These are phyloP conservation scores for Myriosclerotinia duriaeana DNA, from an alignment of 2,329 filamentous ascomycete genomes.

Conservation along the genomic window DNA sequence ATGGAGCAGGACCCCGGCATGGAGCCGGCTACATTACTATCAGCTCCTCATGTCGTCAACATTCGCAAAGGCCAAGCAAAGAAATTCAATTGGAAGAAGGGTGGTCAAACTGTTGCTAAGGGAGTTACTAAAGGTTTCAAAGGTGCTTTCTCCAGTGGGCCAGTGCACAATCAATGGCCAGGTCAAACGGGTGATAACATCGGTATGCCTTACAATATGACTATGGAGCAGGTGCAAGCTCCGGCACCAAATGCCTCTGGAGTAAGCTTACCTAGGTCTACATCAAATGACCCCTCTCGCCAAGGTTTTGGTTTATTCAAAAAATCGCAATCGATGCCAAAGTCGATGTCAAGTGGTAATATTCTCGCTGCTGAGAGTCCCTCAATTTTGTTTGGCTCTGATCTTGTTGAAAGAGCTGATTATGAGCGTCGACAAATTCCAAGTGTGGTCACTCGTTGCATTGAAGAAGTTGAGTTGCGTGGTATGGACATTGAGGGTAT, in stretches of 20 bases:
- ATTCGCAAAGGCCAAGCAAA: conserved; percentile 87
- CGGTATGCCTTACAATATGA: conserved; percentile 70
- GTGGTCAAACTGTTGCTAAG: conserved; percentile 88
- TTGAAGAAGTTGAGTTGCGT: conserved; percentile 91
- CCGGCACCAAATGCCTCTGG: conserved; percentile 29
- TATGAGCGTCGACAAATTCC: conserved; percentile 88
- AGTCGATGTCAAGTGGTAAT: conserved; percentile 49
- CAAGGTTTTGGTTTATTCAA: conserved; percentile 66
- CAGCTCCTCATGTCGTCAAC: conserved; percentile 84
- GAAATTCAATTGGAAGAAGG: conserved; percentile 99
- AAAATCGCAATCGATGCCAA: conserved; percentile 46
- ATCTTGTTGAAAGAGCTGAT: conserved; percentile 80
- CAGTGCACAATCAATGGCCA: conserved; percentile 51
- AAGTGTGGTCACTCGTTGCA: conserved; percentile 86
- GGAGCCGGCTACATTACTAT: conserved; percentile 39
- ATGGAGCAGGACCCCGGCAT: conserved; percentile 41
- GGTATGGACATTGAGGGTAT: conserved; percentile 98
- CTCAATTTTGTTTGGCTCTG: conserved; percentile 78
- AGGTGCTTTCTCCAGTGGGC: conserved; percentile 68
- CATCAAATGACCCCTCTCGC: conserved; percentile 36
- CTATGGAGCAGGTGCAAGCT: conserved; percentile 55
- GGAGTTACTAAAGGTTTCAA: conserved; percentile 93
- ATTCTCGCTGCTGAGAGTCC: conserved; percentile 51
- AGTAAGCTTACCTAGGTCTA: conserved; percentile 34
- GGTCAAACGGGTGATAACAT: conserved; percentile 62